Base-by-base conservation (phyloP, 148 eudicot species). In the Nepenthes gracilis region DNA sequence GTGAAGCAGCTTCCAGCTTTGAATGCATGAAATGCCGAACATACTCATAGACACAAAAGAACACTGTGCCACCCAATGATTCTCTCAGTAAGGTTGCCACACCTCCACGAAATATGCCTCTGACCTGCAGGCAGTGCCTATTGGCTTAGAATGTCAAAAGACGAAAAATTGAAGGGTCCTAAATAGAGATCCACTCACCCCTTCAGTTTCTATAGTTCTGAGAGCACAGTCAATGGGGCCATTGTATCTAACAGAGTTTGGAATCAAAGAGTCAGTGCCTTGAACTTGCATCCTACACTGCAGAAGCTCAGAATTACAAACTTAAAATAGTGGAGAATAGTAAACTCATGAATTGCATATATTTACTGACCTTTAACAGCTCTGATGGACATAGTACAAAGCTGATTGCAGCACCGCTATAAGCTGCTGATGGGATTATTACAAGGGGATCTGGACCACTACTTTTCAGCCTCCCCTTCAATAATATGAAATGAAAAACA, bases 201-300 rank as follows among this genome's bases (percentile, higher is more conserved):
- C 94, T 54, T 88, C 98, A 34, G 78, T 64, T 80, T 74, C 79
- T 37, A 92, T 43, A 34, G 96, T 88, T 74, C 76, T 81, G 49
- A 80, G 60, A 37, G 86, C 86, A 77, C 96, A 92, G 59, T 92
- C 96, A 59, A 85, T 54, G 57, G 96, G 86, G 59, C 88, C 65
- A 34, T 62, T 66, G 68, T 85, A 85, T 77, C 73, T 82, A 72
- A 70, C 73, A 35, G 79, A 70, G 48, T 61, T 77, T 2, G 86
- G 85, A 70, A 85, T 70, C 62, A 82, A 70, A 36, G 90, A 83
- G 51, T 83, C 97, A 59, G 91, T 80, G 37, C 96, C 98, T 68
- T 85, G 96, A 70, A 92, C 79, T 85, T 92, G 98, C 94, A 92
- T 81, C 80, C 96, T 92, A 73, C 98, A 92, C 98, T 92, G 86